Conservation (phyloP, 305 asterid genomes). For the Fraxinus floribunda region DNA sequence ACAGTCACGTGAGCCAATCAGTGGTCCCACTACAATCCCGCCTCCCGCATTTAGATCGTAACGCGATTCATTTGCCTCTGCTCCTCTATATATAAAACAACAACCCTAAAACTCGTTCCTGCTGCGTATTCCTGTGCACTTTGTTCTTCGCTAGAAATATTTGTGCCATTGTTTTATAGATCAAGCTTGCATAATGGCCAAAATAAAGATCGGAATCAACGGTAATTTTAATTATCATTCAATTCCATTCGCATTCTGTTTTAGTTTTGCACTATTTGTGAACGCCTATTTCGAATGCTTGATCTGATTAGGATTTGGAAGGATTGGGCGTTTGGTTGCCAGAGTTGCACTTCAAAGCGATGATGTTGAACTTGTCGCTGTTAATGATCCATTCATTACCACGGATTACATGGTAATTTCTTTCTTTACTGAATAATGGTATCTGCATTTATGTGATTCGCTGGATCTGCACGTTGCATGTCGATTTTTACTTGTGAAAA, state of each 20-base stretch:
- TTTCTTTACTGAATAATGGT: not conserved
- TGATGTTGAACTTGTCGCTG: constrained; percentile 58
- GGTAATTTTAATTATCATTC: constrained; percentile 24
- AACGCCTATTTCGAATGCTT: not conserved
- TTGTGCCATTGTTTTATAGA: not conserved
- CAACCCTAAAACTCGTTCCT: not conserved
- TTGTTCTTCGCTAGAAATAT: not conserved
- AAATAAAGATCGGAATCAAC: constrained; percentile 62
- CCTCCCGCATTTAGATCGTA: not conserved
- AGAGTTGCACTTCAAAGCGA: constrained; percentile 55
- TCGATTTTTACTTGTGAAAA: not conserved
- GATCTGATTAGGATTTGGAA: constrained; percentile 43
- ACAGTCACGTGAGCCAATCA: not conserved
- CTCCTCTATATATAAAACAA: not conserved
- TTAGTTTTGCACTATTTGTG: not conserved
- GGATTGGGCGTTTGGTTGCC: constrained; percentile 59
- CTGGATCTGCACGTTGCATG: not conserved
- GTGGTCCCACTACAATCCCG: not conserved
- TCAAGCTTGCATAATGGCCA: constrained; percentile 33
- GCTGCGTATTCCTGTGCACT: not conserved
- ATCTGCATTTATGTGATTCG: not conserved
- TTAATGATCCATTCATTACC: constrained; percentile 56
- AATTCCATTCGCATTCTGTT: not conserved
- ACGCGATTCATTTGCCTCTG: not conserved
- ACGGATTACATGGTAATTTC: constrained; percentile 52